phyloP scores from a whole-genome alignment of 2,329 filamentous ascomycete species.

The Bipolaris gigantea region DNA sequence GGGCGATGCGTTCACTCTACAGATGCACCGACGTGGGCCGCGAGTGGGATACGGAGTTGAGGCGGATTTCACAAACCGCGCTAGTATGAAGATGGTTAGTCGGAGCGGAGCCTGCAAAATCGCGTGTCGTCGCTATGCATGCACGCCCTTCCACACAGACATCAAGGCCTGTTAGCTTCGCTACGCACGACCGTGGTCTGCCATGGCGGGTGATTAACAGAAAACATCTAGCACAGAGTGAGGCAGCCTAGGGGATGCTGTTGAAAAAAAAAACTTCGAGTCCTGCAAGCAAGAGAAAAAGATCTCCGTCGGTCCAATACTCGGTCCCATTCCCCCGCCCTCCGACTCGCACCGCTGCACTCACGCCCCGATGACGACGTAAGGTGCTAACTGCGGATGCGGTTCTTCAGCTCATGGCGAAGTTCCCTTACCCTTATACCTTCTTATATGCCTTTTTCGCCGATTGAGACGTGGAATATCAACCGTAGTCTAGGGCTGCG shows the following conservation, averaged over 20 bases:
- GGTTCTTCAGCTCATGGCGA: conserved; percentile 23
- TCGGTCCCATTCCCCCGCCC: conserved; percentile 39
- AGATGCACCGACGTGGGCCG: conserved; percentile 7
- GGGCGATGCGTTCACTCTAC: conserved; percentile 12
- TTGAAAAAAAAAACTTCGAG: conserved; percentile 24
- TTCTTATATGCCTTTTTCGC: conserved; percentile 31
- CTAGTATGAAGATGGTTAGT: conserved; percentile 3
- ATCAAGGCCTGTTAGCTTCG: conserved; percentile 27
- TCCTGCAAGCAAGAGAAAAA: conserved; percentile 15
- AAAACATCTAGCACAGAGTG: conserved; percentile 23
- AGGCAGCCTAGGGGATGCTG: conserved; percentile 11
- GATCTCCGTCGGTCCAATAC: conserved; percentile 30
- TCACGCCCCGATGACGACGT: conserved; percentile 39
- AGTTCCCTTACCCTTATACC: conserved; percentile 21
- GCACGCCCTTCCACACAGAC: conserved; percentile 24
- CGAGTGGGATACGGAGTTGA: conserved; percentile 1
- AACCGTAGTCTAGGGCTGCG: conserved; percentile 21
- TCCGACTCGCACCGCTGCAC: conserved; percentile 34
- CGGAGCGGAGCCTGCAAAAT: conserved; percentile 23
- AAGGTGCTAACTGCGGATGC: conserved; percentile 27
- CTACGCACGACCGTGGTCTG: conserved; percentile 19
- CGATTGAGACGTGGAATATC: conserved; percentile 25
- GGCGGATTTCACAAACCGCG: conserved; percentile 13
- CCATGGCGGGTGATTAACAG: conserved; percentile 29
- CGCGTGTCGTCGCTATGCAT: conserved; percentile 25